These are phyloP conservation scores for Orbilia blumenaviensis DNA, from an alignment of 2,329 filamentous ascomycete species.

Conservation along the genomic window DNA sequence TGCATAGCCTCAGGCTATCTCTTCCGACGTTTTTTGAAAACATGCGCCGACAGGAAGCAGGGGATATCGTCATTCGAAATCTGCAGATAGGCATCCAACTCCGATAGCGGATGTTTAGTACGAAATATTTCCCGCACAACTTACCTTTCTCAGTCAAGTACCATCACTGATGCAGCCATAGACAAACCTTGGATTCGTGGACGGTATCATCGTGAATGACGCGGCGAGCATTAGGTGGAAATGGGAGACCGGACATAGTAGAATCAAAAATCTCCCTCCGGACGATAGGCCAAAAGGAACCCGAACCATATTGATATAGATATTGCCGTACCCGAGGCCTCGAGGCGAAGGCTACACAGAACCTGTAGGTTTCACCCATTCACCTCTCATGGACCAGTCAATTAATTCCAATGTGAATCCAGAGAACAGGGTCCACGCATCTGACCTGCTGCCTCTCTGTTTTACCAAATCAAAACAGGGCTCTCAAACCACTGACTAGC, in stretches of 20 bases:
- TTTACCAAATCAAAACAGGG: constrained; percentile 12
- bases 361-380: background rate
- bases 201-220: too few species aligned
- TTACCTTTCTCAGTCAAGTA: background rate
- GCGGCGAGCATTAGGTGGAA: too few species aligned
- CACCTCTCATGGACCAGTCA: background rate
- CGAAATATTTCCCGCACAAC: background rate
- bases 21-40: too few species aligned
- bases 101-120: constrained; percentile 5
- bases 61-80: background rate
- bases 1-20: too few species aligned
- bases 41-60: too few species aligned
- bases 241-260: too few species aligned
- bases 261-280: background rate
- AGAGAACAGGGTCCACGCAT: background rate
- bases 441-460: constrained; percentile 7
- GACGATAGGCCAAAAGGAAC: too few species aligned
- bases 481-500: background rate
- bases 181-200: too few species aligned
- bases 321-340: background rate
- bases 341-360: background rate
- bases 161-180: too few species aligned
- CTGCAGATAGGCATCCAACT: constrained; percentile 1
- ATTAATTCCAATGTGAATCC: background rate
- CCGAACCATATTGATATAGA: too few species aligned